Percentiles rank a stretch among this genome's conserved stretches.
Evolutionary conservation across 1,139 yeast genomes (phyloP).

Genomic region (Nematodospora anomalae): DNA sequence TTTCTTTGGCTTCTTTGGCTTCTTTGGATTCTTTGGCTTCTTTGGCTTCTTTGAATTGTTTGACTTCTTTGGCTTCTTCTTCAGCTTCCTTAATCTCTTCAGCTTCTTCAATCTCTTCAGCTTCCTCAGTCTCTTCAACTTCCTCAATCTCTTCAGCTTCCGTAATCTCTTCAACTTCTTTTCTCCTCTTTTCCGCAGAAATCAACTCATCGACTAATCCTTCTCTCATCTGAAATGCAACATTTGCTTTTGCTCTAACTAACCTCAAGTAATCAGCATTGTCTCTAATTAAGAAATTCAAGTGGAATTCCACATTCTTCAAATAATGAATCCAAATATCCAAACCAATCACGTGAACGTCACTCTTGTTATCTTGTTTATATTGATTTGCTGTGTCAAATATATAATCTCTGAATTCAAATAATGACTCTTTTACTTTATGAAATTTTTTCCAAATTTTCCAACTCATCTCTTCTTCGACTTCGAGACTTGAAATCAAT

Average conservation of each 20-base stretch:
- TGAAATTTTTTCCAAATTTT: slow-evolving; percentile 68
- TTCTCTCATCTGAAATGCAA: slow-evolving; percentile 75
- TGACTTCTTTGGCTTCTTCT: slow-evolving; percentile 1
- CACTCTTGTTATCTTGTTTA: slow-evolving; percentile 19
- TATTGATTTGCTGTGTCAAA: slow-evolving; percentile 45
- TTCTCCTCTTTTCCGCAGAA: slow-evolving; percentile 2
- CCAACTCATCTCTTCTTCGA: slow-evolving; percentile 51
- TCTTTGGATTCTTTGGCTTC: not conserved
- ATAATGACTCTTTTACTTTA: slow-evolving; percentile 53
- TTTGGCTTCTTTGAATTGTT: not conserved
- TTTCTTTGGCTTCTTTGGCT: not conserved
- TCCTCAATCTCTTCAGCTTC: not conserved
- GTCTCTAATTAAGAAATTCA: slow-evolving; percentile 62
- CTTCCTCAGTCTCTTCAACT: slow-evolving; percentile 1
- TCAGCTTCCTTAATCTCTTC: not conserved
- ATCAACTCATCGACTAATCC: slow-evolving; percentile 22
- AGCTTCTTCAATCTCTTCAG: not conserved
- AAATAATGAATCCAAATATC: slow-evolving; percentile 52
- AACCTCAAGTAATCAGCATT: slow-evolving; percentile 70
- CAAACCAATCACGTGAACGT: slow-evolving; percentile 39
- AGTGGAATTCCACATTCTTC: slow-evolving; percentile 58
- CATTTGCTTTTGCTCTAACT: slow-evolving; percentile 77
- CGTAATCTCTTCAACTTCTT: slow-evolving; percentile 1
- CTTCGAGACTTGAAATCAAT: slow-evolving; percentile 30
- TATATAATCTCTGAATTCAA: slow-evolving; percentile 57